Evolutionary conservation across 768 basidiomycete species (phyloP), one percentile per base, ranked within the genome.

Genomic region (Epithele typhae): DNA sequence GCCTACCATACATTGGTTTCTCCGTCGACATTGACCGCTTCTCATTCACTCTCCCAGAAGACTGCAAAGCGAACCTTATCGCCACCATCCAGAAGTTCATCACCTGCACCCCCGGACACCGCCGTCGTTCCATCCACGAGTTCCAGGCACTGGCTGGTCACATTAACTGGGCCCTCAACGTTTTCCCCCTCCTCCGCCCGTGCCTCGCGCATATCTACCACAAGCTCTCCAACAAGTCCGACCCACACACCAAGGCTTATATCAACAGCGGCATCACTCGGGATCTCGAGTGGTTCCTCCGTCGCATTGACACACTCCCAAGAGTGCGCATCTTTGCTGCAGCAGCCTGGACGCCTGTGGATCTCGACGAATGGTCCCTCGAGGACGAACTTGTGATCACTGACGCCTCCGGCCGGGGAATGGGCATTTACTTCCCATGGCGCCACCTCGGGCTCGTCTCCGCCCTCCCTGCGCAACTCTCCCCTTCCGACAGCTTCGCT

Each of bases 161-260:
- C 52, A 32, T 68, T 11, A 75, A 72, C 45, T 75, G 73, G 71
- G 42, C 43, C 0, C 54, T 73, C 24, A 72, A 73, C 40, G 65
- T 68, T 2, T 65, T 52, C 24, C 68, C 68, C 0, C 50, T 66
- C 0, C 47, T 68, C 0, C 51, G 56, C 0, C 70, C 69, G 0
- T 57, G 46, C 2, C 56, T 72, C 3, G 52, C 37, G 4, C 41
- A 52, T 6, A 8, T 64, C 3, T 72, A 72, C 40, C 48, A 23
- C 4, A 72, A 71, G 50, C 66, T 64, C 1, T 22, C 37, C 0
- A 63, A 62, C 0, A 65, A 68, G 37, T n/a, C 27, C 0, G 24
- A 46, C 8, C 25, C 49, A 0, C 17, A 43, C 23, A 46, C 51
- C 0, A 19, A n/a, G 0, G 38, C 74, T 2, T 64, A 49, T 24